phyloP scores from a whole-genome alignment of 2,329 filamentous ascomycete species.

The Chalara sp. region DNA sequence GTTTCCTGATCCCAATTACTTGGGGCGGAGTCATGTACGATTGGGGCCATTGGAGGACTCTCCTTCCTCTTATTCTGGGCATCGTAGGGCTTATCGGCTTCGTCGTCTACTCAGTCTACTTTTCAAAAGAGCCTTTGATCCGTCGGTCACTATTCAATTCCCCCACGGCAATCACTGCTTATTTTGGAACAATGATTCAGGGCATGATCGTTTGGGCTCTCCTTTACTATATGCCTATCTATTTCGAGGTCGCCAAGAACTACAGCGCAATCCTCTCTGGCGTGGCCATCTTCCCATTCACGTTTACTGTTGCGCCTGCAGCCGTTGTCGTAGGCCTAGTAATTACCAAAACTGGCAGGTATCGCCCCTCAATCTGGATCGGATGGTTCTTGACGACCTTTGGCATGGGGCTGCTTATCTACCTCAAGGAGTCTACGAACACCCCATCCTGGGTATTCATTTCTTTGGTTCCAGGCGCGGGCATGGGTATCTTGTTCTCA shows the following conservation, averaged over 20 bases:
- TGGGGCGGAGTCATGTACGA: conserved; percentile 57
- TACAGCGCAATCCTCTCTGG: conserved; percentile 44
- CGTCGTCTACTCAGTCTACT: conserved; percentile 40
- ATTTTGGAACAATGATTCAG: conserved; percentile 44
- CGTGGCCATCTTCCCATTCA: conserved; percentile 49
- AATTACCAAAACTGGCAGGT: conserved; percentile 48
- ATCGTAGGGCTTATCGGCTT: conserved; percentile 42
- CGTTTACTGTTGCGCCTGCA: conserved; percentile 52
- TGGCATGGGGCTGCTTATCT: conserved; percentile 48
- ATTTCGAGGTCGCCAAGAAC: conserved; percentile 42
- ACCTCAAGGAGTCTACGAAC: conserved; percentile 41
- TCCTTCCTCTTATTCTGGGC: conserved; percentile 54
- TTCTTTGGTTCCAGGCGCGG: conserved; percentile 51
- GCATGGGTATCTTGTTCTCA: conserved; percentile 57
- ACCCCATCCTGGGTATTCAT: conserved; percentile 52
- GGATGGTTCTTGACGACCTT: conserved; percentile 55
- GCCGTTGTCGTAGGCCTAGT: conserved; percentile 48
- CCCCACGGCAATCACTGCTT: conserved; percentile 43
- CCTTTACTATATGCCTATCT: conserved; percentile 46
- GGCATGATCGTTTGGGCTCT: conserved; percentile 45
- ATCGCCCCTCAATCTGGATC: conserved; percentile 40
- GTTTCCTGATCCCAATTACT: conserved; percentile 53
- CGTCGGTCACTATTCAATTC: conserved; percentile 33
- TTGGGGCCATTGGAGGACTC: conserved; percentile 53
- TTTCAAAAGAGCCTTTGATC: conserved; percentile 25